Evolutionary conservation across 768 basidiomycete species (phyloP), one percentile per base, ranked within the genome.

Genomic region (Mrakia blollopis): DNA sequence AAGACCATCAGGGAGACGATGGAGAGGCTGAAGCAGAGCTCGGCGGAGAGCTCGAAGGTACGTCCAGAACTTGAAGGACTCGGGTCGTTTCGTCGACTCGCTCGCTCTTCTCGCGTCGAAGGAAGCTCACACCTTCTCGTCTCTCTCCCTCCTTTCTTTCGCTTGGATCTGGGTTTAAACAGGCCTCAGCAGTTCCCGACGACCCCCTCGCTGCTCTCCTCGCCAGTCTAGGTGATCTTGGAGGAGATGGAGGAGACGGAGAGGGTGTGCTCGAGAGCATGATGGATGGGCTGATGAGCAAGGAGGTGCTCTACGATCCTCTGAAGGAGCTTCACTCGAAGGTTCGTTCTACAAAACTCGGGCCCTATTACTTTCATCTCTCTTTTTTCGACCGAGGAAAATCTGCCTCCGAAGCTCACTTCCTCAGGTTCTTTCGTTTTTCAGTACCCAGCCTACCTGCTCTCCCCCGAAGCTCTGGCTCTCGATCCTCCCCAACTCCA

Each of bases 221-320:
- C n/a, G 81, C 81, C 13, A 78, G 79, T 72, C 61, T 79, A 74
- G 73, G 81, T 77, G 80, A 73, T 54, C 67, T 77, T 30, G 80
- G 78, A 23, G 80, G 85, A 39, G 83, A 81, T 2, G 85, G 80
- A 0, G 83, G 80, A n/a, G 82, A 81, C 39, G 82, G 79, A 25
- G 81, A 80, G 37, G 88, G 86, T 0, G 84, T 93, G 78, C 86
- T 96, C 13, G 92, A 94, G 82, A 87, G 82, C 35, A 91, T 95
- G 88, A 92, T 93, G 91, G 85, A 87, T 30, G 88, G 90, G 82
- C 85, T 93, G 35, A 89, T 93, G 89, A 88, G 87, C 84, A 91
- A 92, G 81, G 91, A 92, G 0, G 85, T 93, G 3, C 84, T 95
- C n/a, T 91, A 94, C 79, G 92, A 93, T 63, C 93, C 94, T 0